These are phyloP conservation scores for Gypsophila paniculata DNA, from an alignment of 179 eudicot species.

Conservation along the genomic window DNA sequence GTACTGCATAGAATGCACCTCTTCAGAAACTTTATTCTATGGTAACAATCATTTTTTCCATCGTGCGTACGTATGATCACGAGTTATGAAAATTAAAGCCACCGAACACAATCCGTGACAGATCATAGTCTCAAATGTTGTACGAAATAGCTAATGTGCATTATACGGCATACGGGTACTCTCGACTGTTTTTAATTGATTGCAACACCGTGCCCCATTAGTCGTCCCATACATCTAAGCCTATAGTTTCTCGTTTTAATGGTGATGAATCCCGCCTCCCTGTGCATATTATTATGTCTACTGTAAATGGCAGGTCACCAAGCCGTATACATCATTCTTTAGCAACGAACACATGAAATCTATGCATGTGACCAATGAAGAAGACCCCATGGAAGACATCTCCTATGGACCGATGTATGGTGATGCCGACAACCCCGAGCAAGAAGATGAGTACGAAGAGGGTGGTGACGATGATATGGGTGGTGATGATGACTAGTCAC, in stretches of 20 bases:
- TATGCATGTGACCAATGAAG: constrained; percentile 33
- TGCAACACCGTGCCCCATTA: too few relatives aligned
- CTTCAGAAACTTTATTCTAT: neutral
- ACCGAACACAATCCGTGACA: neutral
- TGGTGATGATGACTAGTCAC: constrained; percentile 44
- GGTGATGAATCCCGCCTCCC: neutral
- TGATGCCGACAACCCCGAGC: constrained; percentile 35
- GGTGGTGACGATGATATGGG: constrained; percentile 48
- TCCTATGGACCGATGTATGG: constrained; percentile 25
- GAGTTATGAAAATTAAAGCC: neutral
- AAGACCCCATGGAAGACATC: constrained; percentile 26
- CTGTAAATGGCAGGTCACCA: constrained; percentile 47
- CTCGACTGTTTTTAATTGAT: too few relatives aligned
- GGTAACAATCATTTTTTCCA: neutral
- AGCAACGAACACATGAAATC: constrained; percentile 47
- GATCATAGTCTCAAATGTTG: neutral
- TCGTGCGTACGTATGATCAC: neutral
- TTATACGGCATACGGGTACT: too few relatives aligned
- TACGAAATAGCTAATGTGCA: too few relatives aligned
- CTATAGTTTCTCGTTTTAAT: too few relatives aligned
- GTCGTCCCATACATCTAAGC: neutral
- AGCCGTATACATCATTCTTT: constrained; percentile 69
- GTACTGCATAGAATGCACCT: neutral
- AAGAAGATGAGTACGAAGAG: constrained; percentile 36
- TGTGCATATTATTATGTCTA: neutral